Percentiles rank a stretch among this genome's conserved stretches.
Conservation (phyloP, 306 rosid species). For the Vigna trinervia region DNA sequence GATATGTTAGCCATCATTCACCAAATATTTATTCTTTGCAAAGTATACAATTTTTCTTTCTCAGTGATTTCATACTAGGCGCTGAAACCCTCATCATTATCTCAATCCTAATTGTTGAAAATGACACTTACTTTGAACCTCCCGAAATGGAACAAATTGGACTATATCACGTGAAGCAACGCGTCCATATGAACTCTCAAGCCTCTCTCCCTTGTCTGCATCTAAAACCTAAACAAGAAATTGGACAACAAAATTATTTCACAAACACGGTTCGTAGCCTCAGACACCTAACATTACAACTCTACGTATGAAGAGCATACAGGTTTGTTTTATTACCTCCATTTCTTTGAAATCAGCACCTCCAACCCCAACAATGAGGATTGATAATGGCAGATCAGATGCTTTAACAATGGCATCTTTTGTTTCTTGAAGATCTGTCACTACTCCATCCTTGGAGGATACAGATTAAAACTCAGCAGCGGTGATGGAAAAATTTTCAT, state of each 20-base stretch:
- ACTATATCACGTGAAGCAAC: slow-evolving; percentile 98
- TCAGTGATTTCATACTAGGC: too few relatives aligned
- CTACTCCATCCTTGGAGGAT: slow-evolving; percentile 91
- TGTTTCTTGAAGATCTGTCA: slow-evolving; percentile 99
- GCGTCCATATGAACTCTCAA: slow-evolving; percentile 84
- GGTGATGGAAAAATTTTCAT: slow-evolving; percentile 27
- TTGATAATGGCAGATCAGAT: slow-evolving; percentile 92
- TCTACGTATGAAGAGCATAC: slow-evolving; percentile 16
- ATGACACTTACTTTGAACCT: slow-evolving; percentile 79
- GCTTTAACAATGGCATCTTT: slow-evolving; percentile 96
- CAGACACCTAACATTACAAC: slow-evolving; percentile 22
- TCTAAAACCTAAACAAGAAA: slow-evolving; percentile 69
- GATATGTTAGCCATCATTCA: slow-evolving; percentile 29
- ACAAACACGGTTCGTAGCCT: slow-evolving; percentile 14
- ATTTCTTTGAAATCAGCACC: slow-evolving; percentile 99
- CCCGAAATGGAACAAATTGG: slow-evolving; percentile 94
- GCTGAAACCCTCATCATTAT: too few relatives aligned
- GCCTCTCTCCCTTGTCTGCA: slow-evolving; percentile 95
- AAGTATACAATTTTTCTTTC: too few relatives aligned
- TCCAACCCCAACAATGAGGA: slow-evolving; percentile 98
- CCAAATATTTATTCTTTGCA: slow-evolving; percentile 30
- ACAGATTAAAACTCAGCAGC: slow-evolving; percentile 43
- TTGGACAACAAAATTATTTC: slow-evolving; percentile 31
- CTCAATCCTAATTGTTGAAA: not conserved
- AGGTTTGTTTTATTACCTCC: slow-evolving; percentile 68